Evolutionary conservation across 306 rosid species (phyloP).

Genomic region (Cucumis cinereus): DNA sequence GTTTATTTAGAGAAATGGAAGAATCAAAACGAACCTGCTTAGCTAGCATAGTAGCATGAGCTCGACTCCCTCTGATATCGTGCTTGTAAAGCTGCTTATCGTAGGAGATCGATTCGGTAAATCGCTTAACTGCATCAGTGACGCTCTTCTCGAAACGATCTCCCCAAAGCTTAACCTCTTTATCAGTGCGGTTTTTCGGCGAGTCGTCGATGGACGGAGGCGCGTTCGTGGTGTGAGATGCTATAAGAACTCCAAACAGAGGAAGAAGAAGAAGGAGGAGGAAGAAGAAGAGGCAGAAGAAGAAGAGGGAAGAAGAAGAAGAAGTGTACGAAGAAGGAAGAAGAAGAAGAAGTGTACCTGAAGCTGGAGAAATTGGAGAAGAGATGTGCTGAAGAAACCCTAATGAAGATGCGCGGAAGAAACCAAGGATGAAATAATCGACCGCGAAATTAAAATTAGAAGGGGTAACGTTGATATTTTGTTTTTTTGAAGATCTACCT

Average conservation of each 20-base stretch:
- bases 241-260: not conserved
- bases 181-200: constrained; percentile 11
- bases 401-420: too few species aligned
- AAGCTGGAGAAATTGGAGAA: too few species aligned
- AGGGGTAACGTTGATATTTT: too few species aligned
- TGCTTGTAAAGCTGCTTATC: constrained; percentile 78
- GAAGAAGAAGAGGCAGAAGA: too few species aligned
- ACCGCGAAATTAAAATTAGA: too few species aligned
- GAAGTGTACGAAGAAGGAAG: too few species aligned
- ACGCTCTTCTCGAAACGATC: constrained; percentile 88
- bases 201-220: not conserved
- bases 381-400: too few species aligned
- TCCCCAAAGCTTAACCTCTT: constrained; percentile 91
- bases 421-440: too few species aligned
- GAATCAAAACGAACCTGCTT: constrained; percentile 36
- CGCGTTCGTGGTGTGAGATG: not conserved
- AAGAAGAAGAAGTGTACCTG: too few species aligned
- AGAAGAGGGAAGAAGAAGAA: too few species aligned
- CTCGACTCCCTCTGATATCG: constrained; percentile 75
- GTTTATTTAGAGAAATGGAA: not conserved
- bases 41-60: constrained; percentile 94
- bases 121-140: constrained; percentile 74
- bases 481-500: too few species aligned
- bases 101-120: constrained; percentile 85
- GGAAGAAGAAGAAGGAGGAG: too few species aligned